Evolutionary conservation across 352 stramenopile species (phyloP), one percentile per base, ranked within the genome.

Genomic region (Phytopythium ostracodes): DNA sequence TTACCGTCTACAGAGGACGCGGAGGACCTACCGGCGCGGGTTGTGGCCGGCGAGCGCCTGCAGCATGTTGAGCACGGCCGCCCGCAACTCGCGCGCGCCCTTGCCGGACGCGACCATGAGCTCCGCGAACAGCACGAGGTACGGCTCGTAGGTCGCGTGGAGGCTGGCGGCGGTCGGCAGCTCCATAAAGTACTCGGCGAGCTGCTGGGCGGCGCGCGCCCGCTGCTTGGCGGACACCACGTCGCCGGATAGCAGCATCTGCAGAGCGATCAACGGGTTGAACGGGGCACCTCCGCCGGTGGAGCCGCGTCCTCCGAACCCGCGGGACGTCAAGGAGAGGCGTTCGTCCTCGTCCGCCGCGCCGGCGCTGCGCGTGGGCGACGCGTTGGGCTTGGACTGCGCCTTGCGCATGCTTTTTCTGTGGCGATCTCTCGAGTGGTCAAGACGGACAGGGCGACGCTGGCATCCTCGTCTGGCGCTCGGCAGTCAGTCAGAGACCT

Each of bases 131-230:
- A 77, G 18, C 17, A 56, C 53, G 12, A 89, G 62, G 57, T 82
- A 89, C 36, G 75, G 77, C 53, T 89, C 79, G 51, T 82, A 88
- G 6, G 74, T 76, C 38, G 69, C 53, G 25, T 74, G 59, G 8
- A 88, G 61, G 4, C 59, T 56, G 0, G 69, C 67, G 1, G 73
- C 71, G 0, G 64, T 58, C 6, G 55, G 9, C 29, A 88, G 51
- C 4, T 47, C 29, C 22, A 46, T 56, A 14, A 85, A 71, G 51
- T 84, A 74, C 17, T 63, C 46, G 11, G 73, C 74, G 22, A 88
- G 56, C 56, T 85, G 73, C 63, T 82, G 73, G 14, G 76, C 74
- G 27, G 78, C 78, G 18, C 70, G 64, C 15, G 71, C 38, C 40
- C 76, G 76, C 62, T 84, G 73, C 58, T 82, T 80, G 57, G 68